These are phyloP conservation scores for Aspergillus sp. DNA, from an alignment of 2,329 filamentous ascomycete genomes.

Conservation along the genomic window DNA sequence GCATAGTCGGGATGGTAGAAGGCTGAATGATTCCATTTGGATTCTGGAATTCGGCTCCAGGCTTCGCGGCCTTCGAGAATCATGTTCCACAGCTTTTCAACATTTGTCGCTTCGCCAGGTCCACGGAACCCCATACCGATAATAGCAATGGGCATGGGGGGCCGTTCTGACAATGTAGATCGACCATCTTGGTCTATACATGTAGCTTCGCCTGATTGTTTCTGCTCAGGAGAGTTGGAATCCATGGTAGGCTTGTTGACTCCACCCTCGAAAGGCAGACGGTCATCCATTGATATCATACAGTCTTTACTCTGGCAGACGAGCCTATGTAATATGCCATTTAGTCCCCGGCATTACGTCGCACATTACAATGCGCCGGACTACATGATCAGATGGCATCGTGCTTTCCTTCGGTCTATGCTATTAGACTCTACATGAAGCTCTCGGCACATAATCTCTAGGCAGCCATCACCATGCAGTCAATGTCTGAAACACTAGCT, in stretches of 20 bases:
- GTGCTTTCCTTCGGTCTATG: neutral
- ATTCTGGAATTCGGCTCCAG: slow-evolving; percentile 19
- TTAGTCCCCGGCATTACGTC: neutral
- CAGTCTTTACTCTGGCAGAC: too few species aligned
- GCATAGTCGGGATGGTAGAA: slow-evolving; percentile 27
- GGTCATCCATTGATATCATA: too few species aligned
- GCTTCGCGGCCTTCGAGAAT: slow-evolving; percentile 18
- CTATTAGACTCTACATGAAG: too few species aligned
- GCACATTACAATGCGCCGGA: slow-evolving; percentile 4
- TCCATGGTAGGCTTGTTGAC: too few species aligned
- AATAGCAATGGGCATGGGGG: slow-evolving; percentile 23
- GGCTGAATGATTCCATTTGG: slow-evolving; percentile 20
- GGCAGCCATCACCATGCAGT: slow-evolving; percentile 2
- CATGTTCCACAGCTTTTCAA: slow-evolving; percentile 23
- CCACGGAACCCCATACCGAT: slow-evolving; percentile 27
- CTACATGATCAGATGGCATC: neutral
- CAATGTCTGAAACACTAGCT: slow-evolving; percentile 12
- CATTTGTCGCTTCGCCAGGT: slow-evolving; percentile 21
- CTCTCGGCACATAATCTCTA: too few species aligned
- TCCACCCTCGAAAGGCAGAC: too few species aligned
- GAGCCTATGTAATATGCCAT: too few species aligned
- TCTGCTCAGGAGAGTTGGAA: too few species aligned
- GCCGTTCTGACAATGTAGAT: slow-evolving; percentile 4
- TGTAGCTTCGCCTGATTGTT: too few species aligned
- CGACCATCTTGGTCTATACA: slow-evolving; percentile 3